A percentile compares a stretch with the other conserved stretches of the same genome.
Conservation (phyloP, 176 grass and related monocot genomes). For the Juncus effusus region DNA sequence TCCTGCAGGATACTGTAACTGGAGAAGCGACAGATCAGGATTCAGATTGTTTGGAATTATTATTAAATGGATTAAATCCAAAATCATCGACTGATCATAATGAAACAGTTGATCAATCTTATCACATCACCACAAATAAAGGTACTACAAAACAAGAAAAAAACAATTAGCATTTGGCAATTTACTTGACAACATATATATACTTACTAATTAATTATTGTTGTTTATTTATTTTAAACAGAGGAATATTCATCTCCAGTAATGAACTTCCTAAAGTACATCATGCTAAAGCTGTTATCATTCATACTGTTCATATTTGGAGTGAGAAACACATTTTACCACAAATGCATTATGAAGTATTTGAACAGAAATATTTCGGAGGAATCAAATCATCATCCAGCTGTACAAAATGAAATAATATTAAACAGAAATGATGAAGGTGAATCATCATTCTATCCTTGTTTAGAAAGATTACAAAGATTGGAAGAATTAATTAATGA, state of each 20-base stretch:
- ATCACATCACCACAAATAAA: neutral
- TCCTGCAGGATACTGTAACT: constrained; percentile 12
- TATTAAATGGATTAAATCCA: constrained; percentile 19
- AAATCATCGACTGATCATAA: neutral
- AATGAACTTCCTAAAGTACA: constrained; percentile 19
- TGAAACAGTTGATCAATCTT: constrained; percentile 7
- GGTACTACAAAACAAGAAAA: neutral
- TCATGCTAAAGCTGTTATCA: constrained; percentile 35
- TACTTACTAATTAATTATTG: neutral
- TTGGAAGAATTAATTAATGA: constrained; percentile 36
- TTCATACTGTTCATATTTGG: constrained; percentile 27
- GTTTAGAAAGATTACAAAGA: constrained; percentile 42
- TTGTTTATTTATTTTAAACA: neutral
- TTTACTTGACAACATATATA: too few species aligned
- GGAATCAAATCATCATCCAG: constrained; percentile 4
- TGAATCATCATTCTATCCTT: constrained; percentile 21
- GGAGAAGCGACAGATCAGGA: constrained; percentile 18
- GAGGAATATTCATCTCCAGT: constrained; percentile 4
- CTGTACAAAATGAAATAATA: constrained; percentile 2
- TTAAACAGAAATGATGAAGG: neutral
- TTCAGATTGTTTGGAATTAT: constrained; percentile 15
- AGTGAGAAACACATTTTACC: constrained; percentile 6
- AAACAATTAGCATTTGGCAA: neutral
- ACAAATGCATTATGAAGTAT: constrained; percentile 6
- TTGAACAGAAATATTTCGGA: constrained; percentile 2